phyloP scores from a whole-genome alignment of 2,329 filamentous ascomycete species.

The Penicillium paneum region DNA sequence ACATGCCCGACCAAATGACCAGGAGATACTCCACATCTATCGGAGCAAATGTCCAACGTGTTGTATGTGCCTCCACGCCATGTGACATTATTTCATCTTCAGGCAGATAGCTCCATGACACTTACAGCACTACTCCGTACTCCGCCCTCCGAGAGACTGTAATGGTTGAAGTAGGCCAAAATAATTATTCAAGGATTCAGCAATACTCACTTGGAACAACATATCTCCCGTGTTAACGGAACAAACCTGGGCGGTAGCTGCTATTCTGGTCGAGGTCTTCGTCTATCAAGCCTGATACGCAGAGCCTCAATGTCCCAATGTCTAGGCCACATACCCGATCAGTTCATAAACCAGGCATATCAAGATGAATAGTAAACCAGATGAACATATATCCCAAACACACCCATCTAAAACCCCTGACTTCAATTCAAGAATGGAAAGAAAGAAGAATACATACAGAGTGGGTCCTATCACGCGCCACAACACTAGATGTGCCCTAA shows the following conservation, averaged over 20 bases:
- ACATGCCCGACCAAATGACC: no score
- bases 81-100: no score
- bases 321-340: background rate
- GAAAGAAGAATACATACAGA: background rate
- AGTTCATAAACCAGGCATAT: background rate
- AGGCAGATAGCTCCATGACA: no score
- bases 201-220: no score
- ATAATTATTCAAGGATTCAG: no score
- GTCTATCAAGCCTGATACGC: background rate
- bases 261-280: background rate
- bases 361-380: background rate
- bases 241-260: background rate
- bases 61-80: no score
- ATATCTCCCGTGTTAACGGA: no score
- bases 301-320: background rate
- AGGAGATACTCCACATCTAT: no score
- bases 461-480: background rate
- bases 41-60: no score
- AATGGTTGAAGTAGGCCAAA: no score
- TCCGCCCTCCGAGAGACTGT: no score
- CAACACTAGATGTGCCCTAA: background rate
- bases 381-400: background rate
- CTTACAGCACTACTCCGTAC: no score
- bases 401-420: background rate
- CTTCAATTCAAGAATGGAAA: background rate